Evolutionary conservation across 1,284 basidiomycete species (phyloP), one percentile per base, ranked within the genome.

Genomic region (Cutaneotrichosporon spelunceum): DNA sequence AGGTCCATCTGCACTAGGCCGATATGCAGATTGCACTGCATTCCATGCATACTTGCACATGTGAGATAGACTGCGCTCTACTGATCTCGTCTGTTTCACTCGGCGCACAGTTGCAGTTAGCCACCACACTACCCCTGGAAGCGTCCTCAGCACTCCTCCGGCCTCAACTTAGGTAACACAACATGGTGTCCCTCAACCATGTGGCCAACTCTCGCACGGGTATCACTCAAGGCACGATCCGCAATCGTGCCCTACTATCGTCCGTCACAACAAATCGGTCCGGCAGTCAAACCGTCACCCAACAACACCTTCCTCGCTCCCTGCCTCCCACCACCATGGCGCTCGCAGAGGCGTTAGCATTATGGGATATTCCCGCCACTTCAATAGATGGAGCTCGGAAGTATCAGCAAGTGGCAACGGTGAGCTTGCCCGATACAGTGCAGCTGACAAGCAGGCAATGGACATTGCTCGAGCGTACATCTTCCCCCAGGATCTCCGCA

Each of bases 301-400:
- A 30, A 45, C 53, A n/a, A 45, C 54, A 19, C 23, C 30, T 23
- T 42, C 53, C 10, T 44, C 21, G 10, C 54, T 6, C 11, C 23
- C 24, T 48, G 5, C 16, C 19, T 42, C 39, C 39, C 16, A 69
- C 39, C 16, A 69, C 11, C 21, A 72, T 72, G 72, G 73, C 72
- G 21, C 64, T 73, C 23, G 66, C 62, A 30, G 63, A 67, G 21
- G 68, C 69, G 14, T 50, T 73, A n/a, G 53, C 60, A 9, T 64
- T 39, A 29, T 75, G 73, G 73, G 68, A 72, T 39, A 27, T 54
- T 8, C 73, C 71, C 9, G 64, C 66, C 2, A 73, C 73, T 1
- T 73, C 71, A 3, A 57, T 62, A 5, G 65, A 70, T 45, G 71
- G 72, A 13, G 66, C 65, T 11, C 39, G 54, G 53, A 56, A 63